These are phyloP conservation scores for Larix kaempferi DNA, from an alignment of 75 land plant species.

Conservation along the genomic window DNA sequence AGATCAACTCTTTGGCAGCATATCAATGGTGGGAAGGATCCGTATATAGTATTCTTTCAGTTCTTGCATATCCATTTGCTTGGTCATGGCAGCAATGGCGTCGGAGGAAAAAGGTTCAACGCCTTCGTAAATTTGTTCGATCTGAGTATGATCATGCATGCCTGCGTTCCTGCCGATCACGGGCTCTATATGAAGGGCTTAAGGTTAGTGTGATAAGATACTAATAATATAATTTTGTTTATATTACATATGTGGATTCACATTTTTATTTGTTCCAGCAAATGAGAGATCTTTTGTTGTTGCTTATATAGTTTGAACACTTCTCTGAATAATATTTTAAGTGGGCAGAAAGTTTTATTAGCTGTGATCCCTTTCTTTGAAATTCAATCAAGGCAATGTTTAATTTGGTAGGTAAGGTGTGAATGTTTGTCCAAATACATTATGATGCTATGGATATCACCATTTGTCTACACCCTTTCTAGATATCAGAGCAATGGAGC, in stretches of 20 bases:
- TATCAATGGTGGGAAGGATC: slow-evolving; percentile 99
- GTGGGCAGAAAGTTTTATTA: not conserved
- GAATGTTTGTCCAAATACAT: no score
- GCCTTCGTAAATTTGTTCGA: slow-evolving; percentile 85
- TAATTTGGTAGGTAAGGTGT: not conserved
- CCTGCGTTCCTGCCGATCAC: slow-evolving; percentile 85
- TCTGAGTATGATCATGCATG: slow-evolving; percentile 97
- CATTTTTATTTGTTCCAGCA: not conserved
- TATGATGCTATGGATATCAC: no score
- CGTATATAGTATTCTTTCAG: slow-evolving; percentile 77
- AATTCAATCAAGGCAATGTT: not conserved
- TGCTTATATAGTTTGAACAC: not conserved
- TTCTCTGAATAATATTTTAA: not conserved
- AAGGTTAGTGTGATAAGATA: slow-evolving; percentile 43
- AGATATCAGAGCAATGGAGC: no score
- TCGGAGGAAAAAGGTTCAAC: slow-evolving; percentile 78
- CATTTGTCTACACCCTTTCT: no score
- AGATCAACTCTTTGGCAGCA: slow-evolving; percentile 88
- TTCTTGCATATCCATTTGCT: slow-evolving; percentile 89
- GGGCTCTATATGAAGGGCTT: slow-evolving; percentile 95
- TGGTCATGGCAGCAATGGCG: slow-evolving; percentile 99
- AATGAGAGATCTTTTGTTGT: not conserved
- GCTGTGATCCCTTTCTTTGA: not conserved
- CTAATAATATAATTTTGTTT: not conserved
- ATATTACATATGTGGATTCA: not conserved